A percentile compares a stretch with the other conserved stretches of the same genome.
Conservation (phyloP, 768 basidiomycete genomes). For the Sutorius australiensis region DNA sequence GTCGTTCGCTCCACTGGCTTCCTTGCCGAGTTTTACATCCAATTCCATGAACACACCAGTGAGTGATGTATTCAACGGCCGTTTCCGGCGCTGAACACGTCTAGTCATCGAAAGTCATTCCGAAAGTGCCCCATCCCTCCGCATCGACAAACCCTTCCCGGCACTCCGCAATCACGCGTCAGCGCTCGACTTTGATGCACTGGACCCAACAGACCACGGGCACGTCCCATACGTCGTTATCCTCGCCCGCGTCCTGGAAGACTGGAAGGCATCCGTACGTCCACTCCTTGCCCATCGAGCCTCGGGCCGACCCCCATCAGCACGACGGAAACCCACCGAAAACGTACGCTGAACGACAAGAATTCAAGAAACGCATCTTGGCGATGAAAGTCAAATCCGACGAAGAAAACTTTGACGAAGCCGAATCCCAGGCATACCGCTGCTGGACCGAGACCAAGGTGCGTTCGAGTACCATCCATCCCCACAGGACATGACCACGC, state of each 20-base stretch:
- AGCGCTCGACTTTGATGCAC: constrained; percentile 64
- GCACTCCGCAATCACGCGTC: constrained; percentile 69
- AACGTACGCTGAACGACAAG: constrained; percentile 61
- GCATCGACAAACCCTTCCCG: constrained; percentile 88
- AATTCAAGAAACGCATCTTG: constrained; percentile 68
- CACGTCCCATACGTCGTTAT: constrained; percentile 92
- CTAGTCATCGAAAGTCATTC: constrained; percentile 88
- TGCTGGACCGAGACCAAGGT: constrained; percentile 61
- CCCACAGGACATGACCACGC: background rate
- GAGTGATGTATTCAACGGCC: constrained; percentile 26
- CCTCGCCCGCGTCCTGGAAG: constrained; percentile 74
- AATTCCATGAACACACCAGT: constrained; percentile 87
- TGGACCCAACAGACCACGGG: constrained; percentile 87
- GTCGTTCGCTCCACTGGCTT: constrained; percentile 86
- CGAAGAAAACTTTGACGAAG: constrained; percentile 98
- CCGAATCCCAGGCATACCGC: constrained; percentile 81
- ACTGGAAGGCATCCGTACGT: constrained; percentile 76
- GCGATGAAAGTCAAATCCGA: constrained; percentile 69
- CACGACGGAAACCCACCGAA: constrained; percentile 60
- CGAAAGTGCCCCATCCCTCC: constrained; percentile 67
- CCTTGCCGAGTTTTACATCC: constrained; percentile 82
- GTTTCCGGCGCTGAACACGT: background rate
- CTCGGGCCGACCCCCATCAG: constrained; percentile 33
- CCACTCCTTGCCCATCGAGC: background rate
- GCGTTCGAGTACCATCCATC: background rate